Percentiles rank a stretch among this genome's conserved stretches.
Conservation (phyloP, 306 rosid species). For the Alnus glutinosa region DNA sequence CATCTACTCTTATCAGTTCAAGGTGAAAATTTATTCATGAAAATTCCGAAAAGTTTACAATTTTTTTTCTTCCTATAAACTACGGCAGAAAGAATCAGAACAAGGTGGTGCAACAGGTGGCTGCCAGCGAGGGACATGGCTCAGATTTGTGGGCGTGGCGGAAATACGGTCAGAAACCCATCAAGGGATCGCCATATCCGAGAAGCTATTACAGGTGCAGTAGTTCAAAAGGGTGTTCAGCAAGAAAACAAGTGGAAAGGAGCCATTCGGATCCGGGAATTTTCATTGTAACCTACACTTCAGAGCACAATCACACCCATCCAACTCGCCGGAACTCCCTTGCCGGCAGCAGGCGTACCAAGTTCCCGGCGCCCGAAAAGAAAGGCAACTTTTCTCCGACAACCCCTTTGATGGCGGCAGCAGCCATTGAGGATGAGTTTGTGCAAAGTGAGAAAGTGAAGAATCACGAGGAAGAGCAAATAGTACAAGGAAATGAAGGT, state of each 20-base stretch:
- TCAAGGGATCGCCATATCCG: constrained; percentile 92
- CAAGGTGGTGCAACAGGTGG: constrained; percentile 63
- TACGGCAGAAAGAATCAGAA: constrained; percentile 64
- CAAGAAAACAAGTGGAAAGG: constrained; percentile 85
- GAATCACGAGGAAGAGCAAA: constrained; percentile 27
- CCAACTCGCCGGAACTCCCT: constrained; percentile 62
- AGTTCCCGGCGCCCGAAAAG: constrained; percentile 19
- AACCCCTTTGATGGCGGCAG: constrained; percentile 1
- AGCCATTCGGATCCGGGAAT: constrained; percentile 56
- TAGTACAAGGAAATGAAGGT: constrained; percentile 23
- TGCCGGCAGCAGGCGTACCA: constrained; percentile 51
- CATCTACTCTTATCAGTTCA: too few relatives aligned
- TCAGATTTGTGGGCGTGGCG: constrained; percentile 94
- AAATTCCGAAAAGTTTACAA: too few relatives aligned
- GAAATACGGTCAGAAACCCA: constrained; percentile 95
- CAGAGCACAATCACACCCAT: constrained; percentile 77
- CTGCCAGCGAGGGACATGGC: constrained; percentile 39
- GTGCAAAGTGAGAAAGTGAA: constrained; percentile 4
- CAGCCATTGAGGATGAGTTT: constrained; percentile 23
- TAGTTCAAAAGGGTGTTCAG: constrained; percentile 80
- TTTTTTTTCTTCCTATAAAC: background rate
- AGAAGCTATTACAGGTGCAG: constrained; percentile 92
- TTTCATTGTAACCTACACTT: constrained; percentile 68
- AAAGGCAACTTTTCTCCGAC: constrained; percentile 5
- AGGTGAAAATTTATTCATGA: too few relatives aligned